Percentiles rank a stretch among this genome's conserved stretches.
phyloP scores from a whole-genome alignment of 345 rosid species.

The Boechera stricta region DNA sequence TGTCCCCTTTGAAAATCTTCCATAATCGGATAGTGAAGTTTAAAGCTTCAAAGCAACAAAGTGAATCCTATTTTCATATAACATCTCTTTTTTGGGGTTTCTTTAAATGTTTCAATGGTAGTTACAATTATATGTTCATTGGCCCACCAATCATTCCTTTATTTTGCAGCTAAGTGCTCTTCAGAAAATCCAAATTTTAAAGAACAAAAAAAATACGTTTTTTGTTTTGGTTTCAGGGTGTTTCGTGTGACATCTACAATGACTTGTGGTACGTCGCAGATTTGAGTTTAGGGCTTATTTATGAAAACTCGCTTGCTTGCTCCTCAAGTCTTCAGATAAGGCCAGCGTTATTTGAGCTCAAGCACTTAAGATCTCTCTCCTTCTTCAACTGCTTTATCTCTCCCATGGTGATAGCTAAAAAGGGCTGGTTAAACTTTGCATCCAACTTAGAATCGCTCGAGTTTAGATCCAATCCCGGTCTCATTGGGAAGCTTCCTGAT shows the following conservation, averaged over 20 bases:
- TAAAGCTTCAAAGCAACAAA: slow-evolving; percentile 38
- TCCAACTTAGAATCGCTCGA: slow-evolving; percentile 64
- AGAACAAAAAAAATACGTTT: background rate
- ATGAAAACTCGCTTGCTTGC: slow-evolving; percentile 82
- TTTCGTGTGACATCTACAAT: slow-evolving; percentile 78
- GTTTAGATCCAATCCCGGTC: slow-evolving; percentile 78
- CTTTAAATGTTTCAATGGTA: slow-evolving; percentile 38
- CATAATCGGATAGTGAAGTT: slow-evolving; percentile 36
- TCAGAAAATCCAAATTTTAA: slow-evolving; percentile 13
- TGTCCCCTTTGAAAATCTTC: slow-evolving; percentile 39
- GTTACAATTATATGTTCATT: slow-evolving; percentile 32
- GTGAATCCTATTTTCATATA: slow-evolving; percentile 41
- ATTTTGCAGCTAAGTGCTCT: slow-evolving; percentile 7
- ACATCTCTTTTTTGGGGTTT: slow-evolving; percentile 30
- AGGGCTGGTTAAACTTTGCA: slow-evolving; percentile 62
- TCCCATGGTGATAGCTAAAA: slow-evolving; percentile 46
- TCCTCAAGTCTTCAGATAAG: slow-evolving; percentile 59
- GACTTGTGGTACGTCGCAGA: slow-evolving; percentile 81
- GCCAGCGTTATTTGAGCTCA: slow-evolving; percentile 68
- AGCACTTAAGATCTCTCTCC: slow-evolving; percentile 71
- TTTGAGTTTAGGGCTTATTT: slow-evolving; percentile 71
- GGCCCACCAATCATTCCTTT: slow-evolving; percentile 38
- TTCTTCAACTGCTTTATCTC: slow-evolving; percentile 78
- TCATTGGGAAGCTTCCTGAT: slow-evolving; percentile 54
- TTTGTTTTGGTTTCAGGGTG: slow-evolving; percentile 64